phyloP scores from a whole-genome alignment of 345 rosid genomes.

The Cochlearia excelsa region DNA sequence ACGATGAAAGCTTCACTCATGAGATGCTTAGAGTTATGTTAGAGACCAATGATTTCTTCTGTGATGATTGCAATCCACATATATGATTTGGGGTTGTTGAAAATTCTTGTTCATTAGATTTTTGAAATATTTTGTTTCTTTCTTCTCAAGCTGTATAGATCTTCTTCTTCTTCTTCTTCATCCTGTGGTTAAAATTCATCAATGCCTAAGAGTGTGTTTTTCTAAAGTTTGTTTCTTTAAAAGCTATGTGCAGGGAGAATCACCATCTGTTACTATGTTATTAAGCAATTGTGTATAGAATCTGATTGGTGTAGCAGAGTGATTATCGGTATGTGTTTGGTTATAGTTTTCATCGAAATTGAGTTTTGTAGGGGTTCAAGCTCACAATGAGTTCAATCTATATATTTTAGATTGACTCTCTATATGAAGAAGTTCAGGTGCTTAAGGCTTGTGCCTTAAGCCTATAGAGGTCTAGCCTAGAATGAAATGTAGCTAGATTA shows the following conservation, averaged over 20 bases:
- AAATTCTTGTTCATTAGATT: conserved; percentile 20
- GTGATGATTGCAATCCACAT: conserved; percentile 32
- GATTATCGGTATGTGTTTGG: not conserved
- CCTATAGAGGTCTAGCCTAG: not conserved
- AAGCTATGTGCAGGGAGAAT: conserved; percentile 2
- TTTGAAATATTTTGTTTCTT: not conserved
- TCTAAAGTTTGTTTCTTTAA: conserved; percentile 10
- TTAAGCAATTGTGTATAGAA: conserved; percentile 25
- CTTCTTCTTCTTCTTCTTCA: not conserved
- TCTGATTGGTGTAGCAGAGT: conserved; percentile 10
- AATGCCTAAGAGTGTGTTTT: conserved; percentile 13
- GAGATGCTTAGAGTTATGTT: conserved; percentile 36
- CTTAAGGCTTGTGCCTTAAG: too few relatives aligned
- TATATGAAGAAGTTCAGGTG: not conserved
- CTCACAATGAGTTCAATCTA: not conserved
- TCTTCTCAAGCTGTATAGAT: conserved; percentile 28
- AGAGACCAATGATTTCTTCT: conserved; percentile 40
- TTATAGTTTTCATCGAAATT: not conserved
- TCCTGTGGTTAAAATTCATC: not conserved
- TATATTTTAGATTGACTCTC: not conserved
- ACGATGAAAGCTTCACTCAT: conserved; percentile 33
- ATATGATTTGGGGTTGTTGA: conserved; percentile 18
- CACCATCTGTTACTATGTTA: not conserved
- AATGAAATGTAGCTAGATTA: not conserved
- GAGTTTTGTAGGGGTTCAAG: conserved; percentile 12